Percentiles rank a stretch among this genome's conserved stretches.
These are phyloP conservation scores for Penicillium psychrosexuale DNA, from an alignment of 2,329 filamentous ascomycete genomes.

Conservation along the genomic window DNA sequence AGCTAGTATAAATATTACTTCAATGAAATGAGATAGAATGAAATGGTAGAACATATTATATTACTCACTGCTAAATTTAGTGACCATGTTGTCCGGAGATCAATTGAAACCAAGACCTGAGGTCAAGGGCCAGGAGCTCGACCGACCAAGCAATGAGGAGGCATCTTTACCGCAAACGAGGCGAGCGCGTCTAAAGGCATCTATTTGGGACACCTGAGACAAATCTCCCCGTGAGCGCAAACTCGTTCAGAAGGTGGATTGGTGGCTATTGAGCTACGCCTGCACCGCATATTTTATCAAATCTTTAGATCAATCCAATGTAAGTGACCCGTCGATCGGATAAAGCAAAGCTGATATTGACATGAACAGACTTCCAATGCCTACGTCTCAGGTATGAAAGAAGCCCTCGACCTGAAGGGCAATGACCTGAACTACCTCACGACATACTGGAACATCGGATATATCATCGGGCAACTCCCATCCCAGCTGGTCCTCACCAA, in stretches of 20 bases:
- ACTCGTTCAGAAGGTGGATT: neutral
- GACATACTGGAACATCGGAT: neutral
- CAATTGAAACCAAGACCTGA: neutral
- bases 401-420: neutral
- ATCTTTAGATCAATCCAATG: too few relatives aligned
- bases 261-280: neutral
- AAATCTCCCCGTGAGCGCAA: neutral
- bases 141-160: neutral
- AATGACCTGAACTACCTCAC: neutral
- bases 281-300: neutral
- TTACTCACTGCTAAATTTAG: too few relatives aligned
- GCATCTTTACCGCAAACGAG: neutral
- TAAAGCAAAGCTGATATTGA: neutral
- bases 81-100: too few relatives aligned
- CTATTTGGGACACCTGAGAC: neutral
- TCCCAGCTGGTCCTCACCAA: too few relatives aligned
- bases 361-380: neutral
- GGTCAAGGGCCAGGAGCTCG: neutral
- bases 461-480: too few relatives aligned
- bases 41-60: too few relatives aligned
- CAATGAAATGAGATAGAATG: too few relatives aligned
- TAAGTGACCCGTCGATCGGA: too few relatives aligned
- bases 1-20: neutral
- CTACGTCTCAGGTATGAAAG: neutral
- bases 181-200: neutral